These are phyloP conservation scores for Dipteronia sinensis DNA, from an alignment of 345 rosid species.

Conservation along the genomic window DNA sequence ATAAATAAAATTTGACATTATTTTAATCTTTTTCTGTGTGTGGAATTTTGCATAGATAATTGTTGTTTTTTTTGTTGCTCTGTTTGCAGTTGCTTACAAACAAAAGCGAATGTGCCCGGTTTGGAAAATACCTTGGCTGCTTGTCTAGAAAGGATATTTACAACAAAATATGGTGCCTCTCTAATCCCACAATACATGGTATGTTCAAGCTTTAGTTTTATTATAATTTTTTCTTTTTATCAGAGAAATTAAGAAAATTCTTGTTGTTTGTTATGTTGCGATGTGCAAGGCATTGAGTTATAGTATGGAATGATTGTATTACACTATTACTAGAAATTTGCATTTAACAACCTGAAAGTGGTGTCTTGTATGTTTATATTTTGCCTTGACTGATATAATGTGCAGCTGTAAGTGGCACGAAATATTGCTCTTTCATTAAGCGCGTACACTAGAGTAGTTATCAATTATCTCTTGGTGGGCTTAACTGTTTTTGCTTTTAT, in stretches of 20 bases:
- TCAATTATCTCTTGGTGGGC: background rate
- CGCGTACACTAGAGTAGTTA: background rate
- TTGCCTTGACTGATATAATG: background rate
- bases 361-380: background rate
- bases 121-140: constrained; percentile 53
- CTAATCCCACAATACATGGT: constrained; percentile 82
- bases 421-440: background rate
- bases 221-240: background rate
- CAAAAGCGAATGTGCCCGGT: constrained; percentile 54
- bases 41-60: background rate
- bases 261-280: background rate
- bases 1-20: background rate
- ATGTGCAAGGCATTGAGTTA: background rate
- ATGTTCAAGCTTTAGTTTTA: background rate
- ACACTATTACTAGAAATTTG: background rate
- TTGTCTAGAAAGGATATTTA: constrained; percentile 74
- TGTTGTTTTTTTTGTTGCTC: background rate
- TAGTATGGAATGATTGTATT: background rate
- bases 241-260: background rate
- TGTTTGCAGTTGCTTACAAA: constrained; percentile 65
- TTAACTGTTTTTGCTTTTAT: background rate
- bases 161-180: constrained; percentile 74
- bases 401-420: background rate
- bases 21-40: background rate
- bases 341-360: background rate